Base-by-base conservation (phyloP, 176 grass and related monocot species). In the Dactylis glomerata region DNA sequence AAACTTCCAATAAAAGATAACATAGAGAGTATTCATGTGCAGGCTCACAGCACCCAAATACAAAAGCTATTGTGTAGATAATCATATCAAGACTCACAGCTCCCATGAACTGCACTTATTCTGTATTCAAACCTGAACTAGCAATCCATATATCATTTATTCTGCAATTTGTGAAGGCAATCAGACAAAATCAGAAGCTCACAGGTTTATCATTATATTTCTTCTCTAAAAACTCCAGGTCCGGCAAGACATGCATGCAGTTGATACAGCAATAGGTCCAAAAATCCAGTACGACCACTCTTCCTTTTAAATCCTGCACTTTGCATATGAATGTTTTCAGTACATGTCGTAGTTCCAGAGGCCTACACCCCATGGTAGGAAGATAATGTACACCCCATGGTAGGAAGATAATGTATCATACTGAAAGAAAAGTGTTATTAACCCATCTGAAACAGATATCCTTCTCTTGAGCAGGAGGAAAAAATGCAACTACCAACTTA, bases 251-350 rank as follows among this genome's bases (percentile, higher is more conserved):
- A 93, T 98, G 96, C 96, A 98, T 98, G 79, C 96, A 98, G 71
- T 98, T 98, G 79, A 98, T 98, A 81, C 93, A 98, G 80, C 96
- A 98, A 87, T 95, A 98, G 30, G 93, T 98, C 96, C 92, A 98
- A 92, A 98, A 98, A 93, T 95, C 96, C 81, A 98, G 85, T 22
- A 98, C 73, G 52, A 98, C 92, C 36, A 98, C 88, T 85, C 77
- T 93, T 59, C 92, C 96, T 88, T 90, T 98, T 82, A 98, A 93
- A 87, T 95, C 89, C 96, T 98, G 91, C 80, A 93, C 31, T 69
- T 76, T 76, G 38, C 61, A 68, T 7, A 49, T 23, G 41, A 55
- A 30, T 17, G 17, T 36, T 81, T 40, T 65, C 44, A 47, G 20
- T 75, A 22, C 2, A 69, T 58, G 56, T 49, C 8, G 44, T 74